These are phyloP conservation scores for Wickerhamomyces ciferrii DNA, from an alignment of 805 yeast species.

Conservation along the genomic window DNA sequence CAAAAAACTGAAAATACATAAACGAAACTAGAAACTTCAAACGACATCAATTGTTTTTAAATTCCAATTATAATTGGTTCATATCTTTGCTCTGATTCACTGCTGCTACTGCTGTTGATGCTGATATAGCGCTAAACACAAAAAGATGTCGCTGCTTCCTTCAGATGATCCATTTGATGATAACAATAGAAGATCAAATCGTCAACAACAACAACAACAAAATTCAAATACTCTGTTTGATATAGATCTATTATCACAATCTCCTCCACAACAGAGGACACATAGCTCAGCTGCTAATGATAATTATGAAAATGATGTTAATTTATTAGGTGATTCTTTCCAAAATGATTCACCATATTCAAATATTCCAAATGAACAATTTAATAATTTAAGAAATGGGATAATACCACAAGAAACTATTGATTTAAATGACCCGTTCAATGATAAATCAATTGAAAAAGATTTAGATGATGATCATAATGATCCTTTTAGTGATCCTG, in stretches of 20 bases:
- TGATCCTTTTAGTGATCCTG: conserved; percentile 1
- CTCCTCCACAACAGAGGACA: conserved; percentile 6
- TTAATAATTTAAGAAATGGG: conserved; percentile 20
- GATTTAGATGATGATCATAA: conserved; percentile 28
- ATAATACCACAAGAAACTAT: conserved; percentile 27
- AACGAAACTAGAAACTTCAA: too few relatives aligned
- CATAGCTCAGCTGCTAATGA: conserved; percentile 8
- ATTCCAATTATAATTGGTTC: too few relatives aligned
- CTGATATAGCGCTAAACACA: too few relatives aligned
- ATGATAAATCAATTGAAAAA: conserved; percentile 29
- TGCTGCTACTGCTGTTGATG: too few relatives aligned
- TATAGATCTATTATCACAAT: conserved; percentile 28
- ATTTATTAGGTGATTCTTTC: conserved; percentile 8
- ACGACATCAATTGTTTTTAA: too few relatives aligned
- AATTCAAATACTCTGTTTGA: conserved; percentile 31
- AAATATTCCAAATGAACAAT: conserved; percentile 8
- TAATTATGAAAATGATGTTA: neutral
- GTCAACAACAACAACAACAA: neutral
- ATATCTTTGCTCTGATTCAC: too few relatives aligned
- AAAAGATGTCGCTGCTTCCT: neutral
- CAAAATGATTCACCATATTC: conserved; percentile 10
- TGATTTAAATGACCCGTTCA: conserved; percentile 27
- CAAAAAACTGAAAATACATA: too few relatives aligned
- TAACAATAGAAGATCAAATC: neutral
- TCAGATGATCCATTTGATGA: neutral